A percentile compares a stretch with the other conserved stretches of the same genome.
Conservation (phyloP, 2,329 filamentous ascomycete species). For the Xylariaceae sp. region DNA sequence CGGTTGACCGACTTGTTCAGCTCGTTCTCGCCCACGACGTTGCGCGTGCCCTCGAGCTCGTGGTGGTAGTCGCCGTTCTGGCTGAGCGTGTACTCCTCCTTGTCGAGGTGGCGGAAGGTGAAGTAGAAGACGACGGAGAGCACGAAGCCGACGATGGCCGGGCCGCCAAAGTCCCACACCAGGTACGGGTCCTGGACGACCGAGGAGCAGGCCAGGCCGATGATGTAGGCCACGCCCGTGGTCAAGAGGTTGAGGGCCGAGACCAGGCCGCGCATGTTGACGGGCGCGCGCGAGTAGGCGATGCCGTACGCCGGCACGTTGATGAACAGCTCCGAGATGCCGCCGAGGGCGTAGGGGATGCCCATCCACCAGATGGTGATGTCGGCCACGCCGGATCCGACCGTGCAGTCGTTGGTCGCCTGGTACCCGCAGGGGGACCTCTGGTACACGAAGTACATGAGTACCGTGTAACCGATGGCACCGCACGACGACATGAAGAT, state of each 20-base stretch:
- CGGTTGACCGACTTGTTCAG: slow-evolving; percentile 24
- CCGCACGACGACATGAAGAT: slow-evolving; percentile 40
- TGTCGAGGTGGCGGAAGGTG: slow-evolving; percentile 38
- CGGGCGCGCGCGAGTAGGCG: slow-evolving; percentile 42
- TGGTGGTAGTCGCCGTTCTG: slow-evolving; percentile 29
- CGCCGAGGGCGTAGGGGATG: slow-evolving; percentile 41
- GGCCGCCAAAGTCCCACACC: slow-evolving; percentile 42
- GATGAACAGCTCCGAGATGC: slow-evolving; percentile 45
- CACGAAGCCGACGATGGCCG: slow-evolving; percentile 37
- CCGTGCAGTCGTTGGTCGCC: slow-evolving; percentile 29
- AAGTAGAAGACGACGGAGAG: slow-evolving; percentile 38
- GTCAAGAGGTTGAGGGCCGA: slow-evolving; percentile 42
- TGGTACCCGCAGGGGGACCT: slow-evolving; percentile 33
- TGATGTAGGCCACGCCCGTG: slow-evolving; percentile 36
- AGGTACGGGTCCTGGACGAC: slow-evolving; percentile 41
- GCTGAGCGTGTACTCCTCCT: slow-evolving; percentile 35
- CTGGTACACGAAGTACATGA: slow-evolving; percentile 36
- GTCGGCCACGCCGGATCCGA: slow-evolving; percentile 29
- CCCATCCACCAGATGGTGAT: slow-evolving; percentile 52
- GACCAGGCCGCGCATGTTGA: slow-evolving; percentile 44
- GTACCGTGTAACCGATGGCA: slow-evolving; percentile 33
- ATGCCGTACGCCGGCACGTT: slow-evolving; percentile 45
- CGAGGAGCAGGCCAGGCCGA: slow-evolving; percentile 36
- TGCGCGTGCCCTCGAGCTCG: slow-evolving; percentile 29
- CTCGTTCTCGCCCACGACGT: slow-evolving; percentile 35